Evolutionary conservation across 805 yeast genomes (phyloP).

Genomic region (Wickerhamomyces rabaulensis): DNA sequence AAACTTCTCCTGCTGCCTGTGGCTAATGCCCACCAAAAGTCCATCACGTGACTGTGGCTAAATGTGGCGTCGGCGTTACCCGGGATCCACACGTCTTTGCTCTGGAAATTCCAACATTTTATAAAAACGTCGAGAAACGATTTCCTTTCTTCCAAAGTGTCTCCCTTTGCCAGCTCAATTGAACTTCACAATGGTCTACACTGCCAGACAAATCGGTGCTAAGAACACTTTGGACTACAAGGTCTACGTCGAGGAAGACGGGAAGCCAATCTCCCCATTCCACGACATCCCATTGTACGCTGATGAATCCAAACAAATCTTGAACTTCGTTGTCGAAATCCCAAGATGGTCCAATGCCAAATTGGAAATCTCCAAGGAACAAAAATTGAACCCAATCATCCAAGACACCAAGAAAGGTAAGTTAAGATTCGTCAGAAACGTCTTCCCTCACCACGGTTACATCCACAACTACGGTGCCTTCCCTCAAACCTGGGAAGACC

Average conservation of each 20-base stretch:
- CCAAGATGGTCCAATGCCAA: slow-evolving; percentile 99
- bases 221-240: slow-evolving; percentile 92
- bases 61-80: not conserved
- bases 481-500: slow-evolving; percentile 62
- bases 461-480: slow-evolving; percentile 98
- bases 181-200: slow-evolving; percentile 54
- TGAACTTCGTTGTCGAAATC: slow-evolving; percentile 91
- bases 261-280: slow-evolving; percentile 91
- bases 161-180: slow-evolving; percentile 1
- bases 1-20: no score
- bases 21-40: not conserved
- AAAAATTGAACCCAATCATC: slow-evolving; percentile 81
- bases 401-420: slow-evolving; percentile 98
- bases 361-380: slow-evolving; percentile 87
- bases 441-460: slow-evolving; percentile 98
- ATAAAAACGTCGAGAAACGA: not conserved
- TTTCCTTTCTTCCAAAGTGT: not conserved
- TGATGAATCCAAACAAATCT: slow-evolving; percentile 82
- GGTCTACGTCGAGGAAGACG: slow-evolving; percentile 87
- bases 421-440: slow-evolving; percentile 91
- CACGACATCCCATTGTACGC: slow-evolving; percentile 93
- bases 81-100: not conserved
- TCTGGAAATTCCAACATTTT: not conserved
- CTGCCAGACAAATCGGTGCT: slow-evolving; percentile 92
- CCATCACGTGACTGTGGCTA: not conserved